These are phyloP conservation scores for Vitis labrusca DNA, from an alignment of 164 flowering plant genomes.

Conservation along the genomic window DNA sequence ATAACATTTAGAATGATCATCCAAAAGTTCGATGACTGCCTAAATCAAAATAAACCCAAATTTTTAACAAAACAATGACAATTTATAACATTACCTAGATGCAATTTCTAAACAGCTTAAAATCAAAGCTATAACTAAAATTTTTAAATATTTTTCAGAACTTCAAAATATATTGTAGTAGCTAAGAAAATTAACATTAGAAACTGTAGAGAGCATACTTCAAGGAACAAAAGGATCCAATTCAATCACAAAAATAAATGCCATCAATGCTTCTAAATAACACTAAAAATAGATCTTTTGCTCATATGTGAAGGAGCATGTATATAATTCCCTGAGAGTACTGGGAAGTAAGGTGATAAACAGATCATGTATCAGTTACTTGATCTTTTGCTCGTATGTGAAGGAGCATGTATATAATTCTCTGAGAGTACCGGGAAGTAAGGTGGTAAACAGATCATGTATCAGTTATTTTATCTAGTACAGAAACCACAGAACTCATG, in stretches of 20 bases:
- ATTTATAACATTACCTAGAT: background rate
- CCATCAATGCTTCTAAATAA: background rate
- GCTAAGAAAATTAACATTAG: background rate
- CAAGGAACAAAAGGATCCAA: background rate
- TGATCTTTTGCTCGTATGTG: no score
- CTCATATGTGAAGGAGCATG: no score
- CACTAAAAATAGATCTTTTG: background rate
- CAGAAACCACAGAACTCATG: no score
- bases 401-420: no score
- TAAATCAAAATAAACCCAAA: background rate
- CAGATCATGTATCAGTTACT: no score
- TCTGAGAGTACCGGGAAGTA: no score
- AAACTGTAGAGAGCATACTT: background rate
- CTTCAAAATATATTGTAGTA: background rate
- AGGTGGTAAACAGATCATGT: no score
- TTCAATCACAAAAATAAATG: background rate
- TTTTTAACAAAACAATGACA: background rate
- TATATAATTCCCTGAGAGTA: no score
- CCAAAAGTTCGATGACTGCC: background rate
- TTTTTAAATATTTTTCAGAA: background rate
- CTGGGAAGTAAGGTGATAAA: no score
- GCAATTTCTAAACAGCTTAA: background rate
- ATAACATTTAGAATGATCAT: background rate
- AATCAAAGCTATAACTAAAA: background rate
- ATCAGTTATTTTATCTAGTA: no score